These are phyloP conservation scores for Triticum aestivum DNA, from an alignment of 176 grass and related monocot genomes.

Conservation along the genomic window DNA sequence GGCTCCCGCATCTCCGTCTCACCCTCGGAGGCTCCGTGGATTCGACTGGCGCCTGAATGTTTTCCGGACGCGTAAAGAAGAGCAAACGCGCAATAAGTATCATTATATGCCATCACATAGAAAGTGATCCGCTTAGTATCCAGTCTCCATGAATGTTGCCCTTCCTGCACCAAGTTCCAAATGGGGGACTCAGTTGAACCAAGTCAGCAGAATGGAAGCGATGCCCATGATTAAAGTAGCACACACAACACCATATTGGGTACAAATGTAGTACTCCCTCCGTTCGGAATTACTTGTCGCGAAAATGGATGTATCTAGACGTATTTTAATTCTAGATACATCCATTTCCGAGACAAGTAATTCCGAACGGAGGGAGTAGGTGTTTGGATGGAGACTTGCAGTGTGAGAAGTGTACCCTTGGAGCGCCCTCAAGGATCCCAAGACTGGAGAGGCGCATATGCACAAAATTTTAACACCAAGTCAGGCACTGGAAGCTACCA, in stretches of 20 bases:
- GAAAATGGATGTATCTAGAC: too few species aligned
- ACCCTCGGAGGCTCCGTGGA: too few species aligned
- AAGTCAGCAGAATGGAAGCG: not conserved
- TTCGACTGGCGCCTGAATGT: too few species aligned
- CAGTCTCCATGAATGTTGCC: not conserved
- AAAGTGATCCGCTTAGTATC: not conserved
- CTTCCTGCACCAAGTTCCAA: not conserved
- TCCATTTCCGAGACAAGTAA: too few species aligned
- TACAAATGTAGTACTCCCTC: not conserved
- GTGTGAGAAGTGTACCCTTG: not conserved
- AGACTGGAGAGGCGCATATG: not conserved
- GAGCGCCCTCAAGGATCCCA: slow-evolving; percentile 9
- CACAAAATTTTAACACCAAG: not conserved
- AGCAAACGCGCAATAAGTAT: too few species aligned
- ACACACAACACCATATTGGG: not conserved
- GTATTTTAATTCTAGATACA: too few species aligned
- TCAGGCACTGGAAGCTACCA: not conserved
- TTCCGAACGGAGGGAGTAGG: not conserved
- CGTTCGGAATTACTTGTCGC: too few species aligned
- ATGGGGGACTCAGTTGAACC: not conserved
- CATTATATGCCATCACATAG: not conserved
- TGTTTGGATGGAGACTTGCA: not conserved
- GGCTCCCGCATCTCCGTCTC: too few species aligned
- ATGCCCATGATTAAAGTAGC: not conserved
- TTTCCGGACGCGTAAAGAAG: too few species aligned